Evolutionary conservation across 495 filamentous ascomycete species (phyloP), one percentile per base, ranked within the genome.

Genomic region (Trichoderma orchidacearum): DNA sequence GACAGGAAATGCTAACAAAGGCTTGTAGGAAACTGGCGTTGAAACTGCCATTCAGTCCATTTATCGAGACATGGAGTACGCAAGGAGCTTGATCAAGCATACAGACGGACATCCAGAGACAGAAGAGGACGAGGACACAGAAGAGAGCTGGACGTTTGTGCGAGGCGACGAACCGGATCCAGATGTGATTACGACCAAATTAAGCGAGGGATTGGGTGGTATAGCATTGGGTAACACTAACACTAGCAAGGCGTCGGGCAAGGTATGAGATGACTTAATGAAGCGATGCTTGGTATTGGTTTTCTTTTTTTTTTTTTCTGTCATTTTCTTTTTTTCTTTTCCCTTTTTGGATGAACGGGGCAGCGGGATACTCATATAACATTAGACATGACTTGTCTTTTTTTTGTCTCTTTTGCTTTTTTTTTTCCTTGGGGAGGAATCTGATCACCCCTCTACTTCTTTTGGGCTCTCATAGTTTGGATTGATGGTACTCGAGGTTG

Each of bases 41-140:
- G 84, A 83, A 13, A 86, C 77, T 15, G 93, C 94, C 9, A 89
- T 98, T 59, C 88, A 97, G 65, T 84, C 84, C 55, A 89, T 98
- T 54, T 98, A 96, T 67, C 85, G 93, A 9, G 93, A 97, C 66
- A 77, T 98, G 36, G 93, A 97, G 64, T 96, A 97, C 58, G 94
- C 93, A n/a, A 87, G 83, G 66, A 85, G 85, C 18, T 74, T 96
- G 54, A 86, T 95, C 69, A 87, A 85, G 66, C 65, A 72, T 51
- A 57, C 36, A 31, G n/a, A 32, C 28, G 55, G 41, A 15, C 38
- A 56, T 17, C 15, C 32, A 23, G 51, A 59, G 30, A 18, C 31
- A 11, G 57, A 59, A 38, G 51, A 54, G 12, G 55, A 25, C 30
- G 56, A 58, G 30, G 57, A 55, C 36, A 72, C 74, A 58, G 72